Evolutionary conservation across 768 basidiomycete genomes (phyloP), one percentile per base, ranked within the genome.

Genomic region (Paxillus ammoniavirescens): DNA sequence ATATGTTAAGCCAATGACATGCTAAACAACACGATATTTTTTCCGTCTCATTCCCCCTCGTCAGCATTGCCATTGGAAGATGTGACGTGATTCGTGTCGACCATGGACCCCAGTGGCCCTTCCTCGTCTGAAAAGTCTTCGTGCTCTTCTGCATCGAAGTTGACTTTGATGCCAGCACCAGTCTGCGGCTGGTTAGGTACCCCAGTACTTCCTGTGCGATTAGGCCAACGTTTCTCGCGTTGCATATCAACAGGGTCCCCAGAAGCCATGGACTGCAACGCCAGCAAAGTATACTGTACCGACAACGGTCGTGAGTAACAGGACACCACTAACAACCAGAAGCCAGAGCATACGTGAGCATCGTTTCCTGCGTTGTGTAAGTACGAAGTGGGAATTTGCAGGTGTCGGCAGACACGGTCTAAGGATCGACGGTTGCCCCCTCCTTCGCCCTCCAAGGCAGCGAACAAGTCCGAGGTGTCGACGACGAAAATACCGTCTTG

Each of bases 281-380:
- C 82, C 42, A 81, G 68, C 52, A 93, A 72, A 2, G 89, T 91
- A 60, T 82, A 89, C 91, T 93, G 58, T 37, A 45, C 23, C n/a
- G 21, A 33, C 26, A 8, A 52, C 4, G n/a, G 37, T 33, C 8
- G 9, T 62, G 14, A 66, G 28, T 10, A 2, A 28, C 18, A 17
- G 8, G 15, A 13, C 23, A 30, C 13, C 12, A 7, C 28, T 15
- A 8, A 33, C 7, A 47, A 42, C 9, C 17, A 15, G 17, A 48
- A 35, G 42, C 18, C 5, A 30, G 18, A 38, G 67, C 84, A 40
- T 60, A 92, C 91, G 65, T 87, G 78, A 1, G 91, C 91, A 66
- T 93, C 90, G 62, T 93, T 93, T 0, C 91, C 91, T 1, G 89
- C 91, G 62, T 94, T 95, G 75, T 93, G 93, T 53, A 88, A 70